Evolutionary conservation across 78 protist genomes (phyloP), one percentile per base, ranked within the genome.

Genomic region (Carpediemonas membranifera): DNA sequence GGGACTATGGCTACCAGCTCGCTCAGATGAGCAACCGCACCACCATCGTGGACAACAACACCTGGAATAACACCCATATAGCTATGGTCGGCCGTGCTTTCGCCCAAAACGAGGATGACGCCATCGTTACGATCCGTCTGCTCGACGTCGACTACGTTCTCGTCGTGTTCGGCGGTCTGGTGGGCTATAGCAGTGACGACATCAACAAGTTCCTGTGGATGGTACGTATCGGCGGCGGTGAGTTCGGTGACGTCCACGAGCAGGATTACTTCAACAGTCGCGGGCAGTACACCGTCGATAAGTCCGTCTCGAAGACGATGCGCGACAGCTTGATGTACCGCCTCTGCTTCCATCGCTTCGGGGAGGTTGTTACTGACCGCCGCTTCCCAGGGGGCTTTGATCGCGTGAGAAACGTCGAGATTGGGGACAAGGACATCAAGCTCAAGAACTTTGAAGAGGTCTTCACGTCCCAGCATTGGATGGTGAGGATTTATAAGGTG

Each of bases 1-100:
- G 99, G 99, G 99, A 96, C 76, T 96, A 96, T 65, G 99, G 99
- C 33, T 96, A 96, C 82, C 99, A 96, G 81, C 76, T 96, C 44
- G 56, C 92, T 3, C 95, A 88, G 31, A 90, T 95, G 92, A 90
- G 91, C 51, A 89, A 93, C 75, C 81, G 98, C 47, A 94, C 99
- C 0, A 68, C 76, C 1, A 58, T 96, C 31, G 99, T 91, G 16
- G 99, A 96, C 76, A 91, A 91, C 80, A 96, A 96, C 90, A 96
- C 98, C 47, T 93, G 99, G 98, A 96, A 96, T 81, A 90, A 90
- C 84, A 74, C 90, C 27, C 98, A 93, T 82, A 93, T 95, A 53
- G 96, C 96, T 21, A 85, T 80, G 52, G 92, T 92, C 14, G 96
- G 96, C 39, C 44, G 73, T 60, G 92, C 96, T 28, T 72, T 95